A percentile compares a stretch with the other conserved stretches of the same genome.
These are phyloP conservation scores for Coemansia sp. DNA, from an alignment of 192 early-diverging fungal species.

Conservation along the genomic window DNA sequence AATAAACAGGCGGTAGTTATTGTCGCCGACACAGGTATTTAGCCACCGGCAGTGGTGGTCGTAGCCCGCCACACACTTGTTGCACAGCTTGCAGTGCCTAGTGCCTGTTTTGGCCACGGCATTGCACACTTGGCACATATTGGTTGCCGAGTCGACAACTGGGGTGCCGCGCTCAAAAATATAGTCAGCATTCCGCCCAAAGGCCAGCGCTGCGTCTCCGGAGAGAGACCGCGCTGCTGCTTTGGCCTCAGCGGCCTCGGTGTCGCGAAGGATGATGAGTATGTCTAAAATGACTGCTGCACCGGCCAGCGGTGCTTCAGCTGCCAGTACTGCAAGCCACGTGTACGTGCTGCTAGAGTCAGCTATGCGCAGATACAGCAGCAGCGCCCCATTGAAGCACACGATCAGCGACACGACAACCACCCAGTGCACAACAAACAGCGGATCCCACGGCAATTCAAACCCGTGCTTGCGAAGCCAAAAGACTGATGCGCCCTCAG, in stretches of 20 bases:
- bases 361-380: slow-evolving; percentile 30
- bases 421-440: slow-evolving; percentile 48
- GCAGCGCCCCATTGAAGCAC: slow-evolving; percentile 13
- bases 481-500: slow-evolving; percentile 31
- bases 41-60: slow-evolving; percentile 56
- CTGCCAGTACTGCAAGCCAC: slow-evolving; percentile 26
- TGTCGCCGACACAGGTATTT: slow-evolving; percentile 46
- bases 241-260: slow-evolving; percentile 35
- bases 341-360: neutral
- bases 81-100: slow-evolving; percentile 55
- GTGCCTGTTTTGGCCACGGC: slow-evolving; percentile 19
- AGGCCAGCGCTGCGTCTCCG: neutral
- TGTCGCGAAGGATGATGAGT: slow-evolving; percentile 18
- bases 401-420: slow-evolving; percentile 18
- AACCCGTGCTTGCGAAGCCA: slow-evolving; percentile 55
- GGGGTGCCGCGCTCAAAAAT: slow-evolving; percentile 39
- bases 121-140: slow-evolving; percentile 37
- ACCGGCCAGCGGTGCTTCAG: slow-evolving; percentile 10
- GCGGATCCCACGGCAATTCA: slow-evolving; percentile 49
- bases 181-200: slow-evolving; percentile 37
- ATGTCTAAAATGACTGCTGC: slow-evolving; percentile 25
- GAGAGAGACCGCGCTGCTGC: neutral
- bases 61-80: slow-evolving; percentile 55
- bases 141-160: slow-evolving; percentile 32
- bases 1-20: slow-evolving; percentile 42